Evolutionary conservation across 148 eudicot species (phyloP).

Genomic region (Polygonum maritimum): DNA sequence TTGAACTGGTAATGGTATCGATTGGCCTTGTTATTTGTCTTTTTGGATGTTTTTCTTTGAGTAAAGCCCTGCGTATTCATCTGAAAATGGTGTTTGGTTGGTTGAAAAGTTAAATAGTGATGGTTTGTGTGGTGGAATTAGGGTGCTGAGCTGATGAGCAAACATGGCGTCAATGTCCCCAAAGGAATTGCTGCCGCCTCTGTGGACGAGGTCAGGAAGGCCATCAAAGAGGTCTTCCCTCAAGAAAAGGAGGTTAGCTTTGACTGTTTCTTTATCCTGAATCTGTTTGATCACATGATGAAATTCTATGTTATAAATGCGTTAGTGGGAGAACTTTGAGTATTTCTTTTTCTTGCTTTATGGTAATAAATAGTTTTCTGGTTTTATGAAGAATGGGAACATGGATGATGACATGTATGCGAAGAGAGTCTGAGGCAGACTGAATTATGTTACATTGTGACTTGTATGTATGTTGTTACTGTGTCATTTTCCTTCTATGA

Average conservation of each 20-base stretch:
- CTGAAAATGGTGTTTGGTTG: not conserved
- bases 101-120: not conserved
- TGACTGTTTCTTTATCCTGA: not conserved
- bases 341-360: not conserved
- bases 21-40: not conserved
- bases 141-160: conserved; percentile 97
- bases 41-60: not conserved
- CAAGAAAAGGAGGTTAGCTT: conserved; percentile 71
- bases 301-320: not conserved
- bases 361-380: not conserved
- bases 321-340: not conserved
- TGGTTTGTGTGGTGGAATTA: conserved; percentile 17
- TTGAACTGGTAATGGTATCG: not conserved
- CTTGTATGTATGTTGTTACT: not conserved
- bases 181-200: conserved; percentile 77
- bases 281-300: not conserved
- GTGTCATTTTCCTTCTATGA: not conserved
- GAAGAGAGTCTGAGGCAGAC: not conserved
- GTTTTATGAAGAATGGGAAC: not conserved
- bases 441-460: not conserved
- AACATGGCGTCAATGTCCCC: conserved; percentile 83
- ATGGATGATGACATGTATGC: not conserved
- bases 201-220: conserved; percentile 54
- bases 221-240: conserved; percentile 52
- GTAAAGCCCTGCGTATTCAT: not conserved